Evolutionary conservation across 495 filamentous ascomycete genomes (phyloP).

Genomic region (Trichoderma virens): DNA sequence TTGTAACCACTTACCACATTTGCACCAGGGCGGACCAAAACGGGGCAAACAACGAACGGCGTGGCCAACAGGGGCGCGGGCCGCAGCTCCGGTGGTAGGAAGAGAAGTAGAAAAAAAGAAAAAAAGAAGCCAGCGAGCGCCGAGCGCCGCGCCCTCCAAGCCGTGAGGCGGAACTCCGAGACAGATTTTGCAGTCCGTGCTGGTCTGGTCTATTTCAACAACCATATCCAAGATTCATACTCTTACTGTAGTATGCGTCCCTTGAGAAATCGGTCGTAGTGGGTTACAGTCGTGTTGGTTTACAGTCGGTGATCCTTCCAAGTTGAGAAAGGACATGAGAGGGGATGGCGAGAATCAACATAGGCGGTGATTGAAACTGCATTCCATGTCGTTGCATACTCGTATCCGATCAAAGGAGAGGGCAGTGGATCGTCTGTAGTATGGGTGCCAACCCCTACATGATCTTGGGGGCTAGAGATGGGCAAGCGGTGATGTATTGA

Average conservation of each 20-base stretch:
- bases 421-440: not conserved
- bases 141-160: not conserved
- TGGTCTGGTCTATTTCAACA: not conserved
- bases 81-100: not conserved
- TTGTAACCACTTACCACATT: not conserved
- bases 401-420: not conserved
- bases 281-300: no score
- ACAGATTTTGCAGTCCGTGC: not conserved
- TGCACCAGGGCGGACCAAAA: not conserved
- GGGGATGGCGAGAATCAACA: no score
- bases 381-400: not conserved
- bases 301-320: no score
- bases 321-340: no score
- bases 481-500: no score
- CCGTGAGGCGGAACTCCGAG: not conserved
- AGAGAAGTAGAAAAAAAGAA: not conserved
- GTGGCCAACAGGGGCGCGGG: not conserved
- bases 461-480: not conserved
- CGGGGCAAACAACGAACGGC: not conserved
- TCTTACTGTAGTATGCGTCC: no score
- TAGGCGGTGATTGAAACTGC: no score
- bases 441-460: not conserved
- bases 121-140: not conserved
- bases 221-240: no score
- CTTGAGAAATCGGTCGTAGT: no score